Evolutionary conservation across 352 stramenopile genomes (phyloP).

Genomic region (Thraustotheca clavata): DNA sequence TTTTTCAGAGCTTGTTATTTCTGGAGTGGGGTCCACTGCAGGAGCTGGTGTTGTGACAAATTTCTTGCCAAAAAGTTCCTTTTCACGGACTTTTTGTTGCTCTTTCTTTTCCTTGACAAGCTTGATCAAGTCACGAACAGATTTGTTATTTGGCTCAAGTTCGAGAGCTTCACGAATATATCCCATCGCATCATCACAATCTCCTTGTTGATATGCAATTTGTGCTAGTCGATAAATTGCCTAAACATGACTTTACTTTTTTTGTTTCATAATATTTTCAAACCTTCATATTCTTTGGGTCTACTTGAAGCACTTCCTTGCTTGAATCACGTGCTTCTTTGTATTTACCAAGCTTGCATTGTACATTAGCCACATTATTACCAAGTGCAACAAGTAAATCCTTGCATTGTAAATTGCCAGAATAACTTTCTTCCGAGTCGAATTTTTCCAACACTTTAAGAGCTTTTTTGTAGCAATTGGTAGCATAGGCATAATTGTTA

Average conservation of each 20-base stretch:
- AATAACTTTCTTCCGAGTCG: constrained; percentile 38
- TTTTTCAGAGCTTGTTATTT: too few relatives aligned
- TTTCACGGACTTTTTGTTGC: constrained; percentile 41
- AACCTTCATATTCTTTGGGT: constrained; percentile 55
- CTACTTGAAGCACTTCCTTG: constrained; percentile 68
- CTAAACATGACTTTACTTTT: constrained; percentile 9
- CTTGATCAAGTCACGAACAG: constrained; percentile 50
- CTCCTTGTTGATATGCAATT: constrained; percentile 60
- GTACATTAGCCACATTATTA: constrained; percentile 80
- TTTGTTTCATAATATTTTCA: too few relatives aligned
- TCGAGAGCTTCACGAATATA: constrained; percentile 53
- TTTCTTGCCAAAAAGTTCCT: constrained; percentile 63
- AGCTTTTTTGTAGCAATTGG: constrained; percentile 75
- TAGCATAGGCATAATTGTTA: constrained; percentile 76
- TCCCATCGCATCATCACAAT: constrained; percentile 52
- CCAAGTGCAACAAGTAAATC: constrained; percentile 62
- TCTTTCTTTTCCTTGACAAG: constrained; percentile 66
- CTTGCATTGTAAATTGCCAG: constrained; percentile 43
- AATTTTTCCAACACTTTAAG: constrained; percentile 73
- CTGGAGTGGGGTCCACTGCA: too few relatives aligned
- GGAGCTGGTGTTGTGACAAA: constrained; percentile 12
- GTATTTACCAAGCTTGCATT: constrained; percentile 61
- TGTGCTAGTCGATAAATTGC: constrained; percentile 67
- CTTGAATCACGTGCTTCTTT: constrained; percentile 71
- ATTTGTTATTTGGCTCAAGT: constrained; percentile 57